phyloP scores from a whole-genome alignment of 441 rosid genomes.

The Erysimum pusillum region DNA sequence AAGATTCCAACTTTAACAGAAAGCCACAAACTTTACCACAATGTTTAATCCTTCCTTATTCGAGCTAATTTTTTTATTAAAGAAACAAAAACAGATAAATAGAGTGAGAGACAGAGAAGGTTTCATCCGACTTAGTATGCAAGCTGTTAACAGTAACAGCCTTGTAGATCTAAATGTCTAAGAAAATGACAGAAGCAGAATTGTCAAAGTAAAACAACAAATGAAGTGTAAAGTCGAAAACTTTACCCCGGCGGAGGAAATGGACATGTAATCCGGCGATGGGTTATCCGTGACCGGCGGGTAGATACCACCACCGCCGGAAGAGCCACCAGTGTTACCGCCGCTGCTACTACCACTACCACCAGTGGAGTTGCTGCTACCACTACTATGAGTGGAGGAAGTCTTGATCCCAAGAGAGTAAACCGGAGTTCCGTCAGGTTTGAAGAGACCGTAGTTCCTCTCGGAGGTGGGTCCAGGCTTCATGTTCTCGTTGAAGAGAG shows the following conservation, averaged over 20 bases:
- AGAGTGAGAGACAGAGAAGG: background rate
- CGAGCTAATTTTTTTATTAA: background rate
- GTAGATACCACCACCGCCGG: slow-evolving; percentile 41
- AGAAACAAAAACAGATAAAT: background rate
- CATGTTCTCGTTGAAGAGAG: slow-evolving; percentile 93
- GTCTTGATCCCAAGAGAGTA: slow-evolving; percentile 62
- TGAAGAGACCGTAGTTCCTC: slow-evolving; percentile 92
- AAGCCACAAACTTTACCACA: slow-evolving; percentile 34
- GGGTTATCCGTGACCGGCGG: slow-evolving; percentile 56
- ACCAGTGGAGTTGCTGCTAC: slow-evolving; percentile 39
- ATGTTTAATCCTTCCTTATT: slow-evolving; percentile 17
- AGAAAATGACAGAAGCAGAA: slow-evolving; percentile 15
- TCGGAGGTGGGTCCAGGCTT: slow-evolving; percentile 96
- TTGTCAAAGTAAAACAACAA: slow-evolving; percentile 13
- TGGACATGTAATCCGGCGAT: slow-evolving; percentile 85
- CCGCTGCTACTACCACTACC: slow-evolving; percentile 28
- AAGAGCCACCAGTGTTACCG: slow-evolving; percentile 39
- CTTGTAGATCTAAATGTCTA: slow-evolving; percentile 17
- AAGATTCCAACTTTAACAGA: slow-evolving; percentile 45
- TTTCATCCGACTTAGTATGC: background rate
- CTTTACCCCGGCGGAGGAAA: slow-evolving; percentile 70
- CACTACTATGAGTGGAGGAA: slow-evolving; percentile 37
- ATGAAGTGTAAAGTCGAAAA: slow-evolving; percentile 26
- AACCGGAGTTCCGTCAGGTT: slow-evolving; percentile 84
- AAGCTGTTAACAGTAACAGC: slow-evolving; percentile 1